Base-by-base conservation (phyloP, 257 asterid genomes). In the Penstemon newberryi region DNA sequence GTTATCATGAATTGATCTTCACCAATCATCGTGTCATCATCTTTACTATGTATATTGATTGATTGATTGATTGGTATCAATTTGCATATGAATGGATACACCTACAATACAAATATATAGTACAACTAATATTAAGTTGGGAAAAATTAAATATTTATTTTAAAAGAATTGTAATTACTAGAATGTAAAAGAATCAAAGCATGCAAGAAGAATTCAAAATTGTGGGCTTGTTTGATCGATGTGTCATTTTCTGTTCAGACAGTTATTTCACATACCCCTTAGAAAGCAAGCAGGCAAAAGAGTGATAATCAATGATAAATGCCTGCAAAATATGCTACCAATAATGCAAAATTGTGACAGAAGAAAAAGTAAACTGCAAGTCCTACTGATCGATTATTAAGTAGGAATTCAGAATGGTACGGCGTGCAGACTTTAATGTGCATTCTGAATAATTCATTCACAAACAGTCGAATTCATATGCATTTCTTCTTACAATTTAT, bases 211-310 rank as follows among this genome's bases (percentile, higher is more conserved):
- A 19, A 40, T 51, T 68, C 41, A 11, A 65, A 58, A 58, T 25
- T 51, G 65, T 63, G 55, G 9, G 8, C 47, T 37, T 51, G 25
- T 8, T 8, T 58, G 85, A 77, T 13, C 54, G 85, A 77, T 13
- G 58, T 19, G 92, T 83, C 89, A 63, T 75, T 81, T 70, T 86
- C 89, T 11, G 37, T 56, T 73, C 81, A 74, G 71, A 70, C 81
- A 66, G 74, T 79, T 73, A 69, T 57, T 73, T 81, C 67, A 70
- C 56, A 55, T 68, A 7, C 65, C 78, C 43, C 69, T 54, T 51
- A 15, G 59, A 42, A 40, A 54, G 66, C 11, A 49, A 66, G 71
- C 66, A 61, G 56, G 65, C 66, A 82, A 73, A 82, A 77, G 82
- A 54, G 9, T 4, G n/a, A 9, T 5, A 46, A 70, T 40, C 49